Conservation (phyloP, 352 stramenopile species). For the Paralagenidium karlingii region DNA sequence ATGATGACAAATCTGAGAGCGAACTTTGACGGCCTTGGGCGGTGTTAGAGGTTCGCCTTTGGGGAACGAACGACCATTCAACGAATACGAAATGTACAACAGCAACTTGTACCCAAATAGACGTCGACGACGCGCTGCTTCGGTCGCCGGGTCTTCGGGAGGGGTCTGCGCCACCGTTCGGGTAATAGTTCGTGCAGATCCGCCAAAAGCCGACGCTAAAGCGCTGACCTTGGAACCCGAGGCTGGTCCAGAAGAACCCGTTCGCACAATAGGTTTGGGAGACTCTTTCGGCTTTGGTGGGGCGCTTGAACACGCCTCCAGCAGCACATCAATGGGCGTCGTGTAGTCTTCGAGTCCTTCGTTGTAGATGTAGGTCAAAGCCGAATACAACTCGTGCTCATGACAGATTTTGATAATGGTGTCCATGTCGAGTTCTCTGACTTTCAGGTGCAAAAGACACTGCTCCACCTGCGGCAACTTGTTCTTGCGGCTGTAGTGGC, state of each 20-base stretch:
- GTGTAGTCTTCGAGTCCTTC: constrained; percentile 88
- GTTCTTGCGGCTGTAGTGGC: constrained; percentile 80
- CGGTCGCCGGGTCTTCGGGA: no score
- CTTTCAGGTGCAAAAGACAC: constrained; percentile 90
- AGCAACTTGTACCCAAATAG: constrained; percentile 78
- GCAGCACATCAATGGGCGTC: constrained; percentile 83
- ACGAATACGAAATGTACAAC: constrained; percentile 88
- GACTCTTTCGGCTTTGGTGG: constrained; percentile 4
- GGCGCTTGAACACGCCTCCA: constrained; percentile 56
- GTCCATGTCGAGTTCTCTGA: constrained; percentile 90
- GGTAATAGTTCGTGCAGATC: constrained; percentile 17
- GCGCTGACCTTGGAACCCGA: constrained; percentile 38
- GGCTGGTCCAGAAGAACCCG: no score
- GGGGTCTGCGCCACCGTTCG: constrained; percentile 16
- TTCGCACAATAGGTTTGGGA: no score
- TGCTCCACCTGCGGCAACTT: constrained; percentile 86
- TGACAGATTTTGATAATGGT: constrained; percentile 87
- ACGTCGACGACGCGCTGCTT: constrained; percentile 29
- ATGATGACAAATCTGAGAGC: constrained; percentile 70
- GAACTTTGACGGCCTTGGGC: constrained; percentile 59
- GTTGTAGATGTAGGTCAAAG: constrained; percentile 92
- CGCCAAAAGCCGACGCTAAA: constrained; percentile 54
- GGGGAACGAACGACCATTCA: constrained; percentile 84
- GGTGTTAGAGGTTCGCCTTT: constrained; percentile 55
- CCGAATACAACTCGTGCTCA: constrained; percentile 87